Evolutionary conservation across 495 filamentous ascomycete genomes (phyloP).

Genomic region (Penicillium malachiteum): DNA sequence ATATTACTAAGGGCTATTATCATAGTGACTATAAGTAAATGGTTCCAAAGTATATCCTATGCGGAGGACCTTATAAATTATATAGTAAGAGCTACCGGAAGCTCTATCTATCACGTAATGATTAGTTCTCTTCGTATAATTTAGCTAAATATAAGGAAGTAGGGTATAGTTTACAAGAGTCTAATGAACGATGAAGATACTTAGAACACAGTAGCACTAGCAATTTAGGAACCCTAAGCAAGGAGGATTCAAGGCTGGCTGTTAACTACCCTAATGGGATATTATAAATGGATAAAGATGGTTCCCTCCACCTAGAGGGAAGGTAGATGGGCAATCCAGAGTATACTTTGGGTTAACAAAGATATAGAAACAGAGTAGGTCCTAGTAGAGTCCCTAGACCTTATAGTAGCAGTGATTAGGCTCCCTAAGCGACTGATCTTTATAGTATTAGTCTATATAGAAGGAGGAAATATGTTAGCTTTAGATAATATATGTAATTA

Average conservation of each 20-base stretch:
- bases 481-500: slow-evolving; percentile 10
- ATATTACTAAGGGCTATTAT: slow-evolving; percentile 21
- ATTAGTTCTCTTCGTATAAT: slow-evolving; percentile 29
- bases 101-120: slow-evolving; percentile 24
- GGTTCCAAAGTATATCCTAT: slow-evolving; percentile 27
- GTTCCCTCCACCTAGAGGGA: too few species aligned
- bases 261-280: slow-evolving; percentile 25
- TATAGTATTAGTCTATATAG: slow-evolving; percentile 28
- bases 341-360: slow-evolving; percentile 33
- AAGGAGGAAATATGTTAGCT: slow-evolving; percentile 11
- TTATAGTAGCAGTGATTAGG: slow-evolving; percentile 26
- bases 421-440: slow-evolving; percentile 22
- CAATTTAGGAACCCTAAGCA: slow-evolving; percentile 26
- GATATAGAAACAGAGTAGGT: slow-evolving; percentile 29
- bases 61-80: slow-evolving; percentile 27
- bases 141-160: slow-evolving; percentile 32
- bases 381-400: slow-evolving; percentile 22
- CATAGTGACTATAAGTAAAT: slow-evolving; percentile 19
- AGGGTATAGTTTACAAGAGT: slow-evolving; percentile 23
- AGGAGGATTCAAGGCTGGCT: slow-evolving; percentile 22
- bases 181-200: slow-evolving; percentile 31
- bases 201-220: slow-evolving; percentile 15
- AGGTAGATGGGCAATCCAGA: slow-evolving; percentile 26
- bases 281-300: slow-evolving; percentile 32
- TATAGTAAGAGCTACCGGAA: slow-evolving; percentile 30